Evolutionary conservation across 768 basidiomycete species (phyloP), one percentile per base, ranked within the genome.

Genomic region (Lactarius sp.): DNA sequence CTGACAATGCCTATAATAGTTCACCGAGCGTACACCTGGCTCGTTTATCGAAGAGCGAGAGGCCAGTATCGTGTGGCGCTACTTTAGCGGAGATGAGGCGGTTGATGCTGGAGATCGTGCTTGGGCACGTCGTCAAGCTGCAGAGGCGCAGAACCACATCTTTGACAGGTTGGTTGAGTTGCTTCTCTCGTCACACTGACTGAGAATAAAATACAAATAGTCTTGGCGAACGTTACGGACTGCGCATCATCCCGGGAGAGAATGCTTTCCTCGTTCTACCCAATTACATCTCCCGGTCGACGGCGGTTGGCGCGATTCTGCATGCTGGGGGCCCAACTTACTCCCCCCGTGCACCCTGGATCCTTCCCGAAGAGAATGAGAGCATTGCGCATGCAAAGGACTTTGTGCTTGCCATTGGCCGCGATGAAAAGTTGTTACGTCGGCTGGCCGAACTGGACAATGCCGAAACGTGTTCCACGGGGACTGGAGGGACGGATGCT

Each of bases 121-220:
- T 60, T 94, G 92, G 92, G 92, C 91, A 0, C 81, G 87, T 37
- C 77, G 92, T 22, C 92, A 94, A 71, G 92, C 92, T 1, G 90
- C 90, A 0, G 92, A 93, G 72, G 92, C 92, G 22, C 92, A 94
- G 74, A 94, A 94, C 74, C 92, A 94, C 69, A 90, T 93, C 66
- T 93, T 91, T 70, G 92, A 92, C 72, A 84, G 83, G 83, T 83
- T 47, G n/a, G 34, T 53, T 46, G 12, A 12, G 39, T 53, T 56
- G 16, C 39, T 33, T 52, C 20, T 44, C 13, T 36, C 27, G 22
- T 49, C n/a, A 20, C 59, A 20, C 59, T 62, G 31, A 68, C 46
- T 41, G 20, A 37, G 31, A 41, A 36, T n/a, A 46, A 31, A 34
- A 36, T n/a, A 46, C 6, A 5, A 22, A 8, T 52, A 88, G 87